Percentiles rank a stretch among this genome's conserved stretches.
Evolutionary conservation across 2,329 filamentous ascomycete species (phyloP).

Genomic region (Trichophyton rubrum): DNA sequence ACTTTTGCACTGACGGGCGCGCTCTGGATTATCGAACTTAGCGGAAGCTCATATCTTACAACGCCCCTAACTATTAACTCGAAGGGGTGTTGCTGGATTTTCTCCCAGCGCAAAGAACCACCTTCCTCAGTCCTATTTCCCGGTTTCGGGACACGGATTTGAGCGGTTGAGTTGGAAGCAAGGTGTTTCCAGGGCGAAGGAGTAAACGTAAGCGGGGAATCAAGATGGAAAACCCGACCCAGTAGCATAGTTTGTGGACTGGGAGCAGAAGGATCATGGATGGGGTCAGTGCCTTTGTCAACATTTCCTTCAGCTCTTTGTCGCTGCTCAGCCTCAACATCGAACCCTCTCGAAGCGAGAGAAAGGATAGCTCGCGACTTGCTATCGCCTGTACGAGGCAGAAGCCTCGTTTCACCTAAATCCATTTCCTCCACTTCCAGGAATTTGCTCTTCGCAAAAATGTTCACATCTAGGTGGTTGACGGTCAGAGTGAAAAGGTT

Average conservation of each 20-base stretch:
- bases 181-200: conserved; percentile 73
- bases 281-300: conserved; percentile 50
- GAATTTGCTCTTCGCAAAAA: conserved; percentile 89
- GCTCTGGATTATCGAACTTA: conserved; percentile 44
- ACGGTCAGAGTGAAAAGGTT: conserved; percentile 84
- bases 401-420: conserved; percentile 17
- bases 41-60: conserved; percentile 63
- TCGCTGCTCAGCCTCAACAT: conserved; percentile 1
- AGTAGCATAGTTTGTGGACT: conserved; percentile 74
- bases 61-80: conserved; percentile 86
- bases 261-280: conserved; percentile 41
- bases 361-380: conserved; percentile 21
- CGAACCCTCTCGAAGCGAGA: conserved; percentile 15
- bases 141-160: conserved; percentile 68
- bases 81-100: conserved; percentile 81
- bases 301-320: conserved; percentile 21
- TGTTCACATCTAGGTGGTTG: conserved; percentile 73
- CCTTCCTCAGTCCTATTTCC: conserved; percentile 77
- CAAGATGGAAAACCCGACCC: conserved; percentile 76
- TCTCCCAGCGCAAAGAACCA: conserved; percentile 78
- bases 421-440: conserved; percentile 48
- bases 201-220: conserved; percentile 79
- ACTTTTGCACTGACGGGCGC: conserved; percentile 35
- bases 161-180: conserved; percentile 60
- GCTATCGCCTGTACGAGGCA: conserved; percentile 18